Percentiles rank a stretch among this genome's conserved stretches.
These are phyloP conservation scores for Periconia sp. DNA, from an alignment of 2,329 filamentous ascomycete genomes.

Conservation along the genomic window DNA sequence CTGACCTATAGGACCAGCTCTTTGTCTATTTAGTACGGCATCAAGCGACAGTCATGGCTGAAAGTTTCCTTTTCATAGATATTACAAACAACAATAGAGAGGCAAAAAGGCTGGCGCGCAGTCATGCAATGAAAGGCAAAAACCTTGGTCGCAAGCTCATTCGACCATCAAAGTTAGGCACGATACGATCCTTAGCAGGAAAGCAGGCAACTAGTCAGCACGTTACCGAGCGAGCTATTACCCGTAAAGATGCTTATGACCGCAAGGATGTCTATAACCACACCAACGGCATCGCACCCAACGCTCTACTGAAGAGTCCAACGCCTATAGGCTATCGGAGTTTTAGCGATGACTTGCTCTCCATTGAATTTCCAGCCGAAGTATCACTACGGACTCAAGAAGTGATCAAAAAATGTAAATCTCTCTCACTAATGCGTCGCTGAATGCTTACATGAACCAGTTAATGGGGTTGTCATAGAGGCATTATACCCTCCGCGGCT, in stretches of 20 bases:
- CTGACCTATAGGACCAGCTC: too few relatives aligned
- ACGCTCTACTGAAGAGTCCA: not conserved
- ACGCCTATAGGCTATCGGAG: not conserved
- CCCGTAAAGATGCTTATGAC: too few relatives aligned
- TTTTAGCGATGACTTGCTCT: not conserved
- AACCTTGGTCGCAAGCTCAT: not conserved
- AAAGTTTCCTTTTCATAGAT: not conserved
- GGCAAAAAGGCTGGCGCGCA: not conserved
- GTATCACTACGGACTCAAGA: not conserved
- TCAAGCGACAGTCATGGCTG: not conserved
- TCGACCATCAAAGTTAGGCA: not conserved
- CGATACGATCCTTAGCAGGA: not conserved
- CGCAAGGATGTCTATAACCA: too few relatives aligned
- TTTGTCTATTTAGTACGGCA: too few relatives aligned
- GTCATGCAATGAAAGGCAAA: constrained; percentile 1
- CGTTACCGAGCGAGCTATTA: too few relatives aligned
- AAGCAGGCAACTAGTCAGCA: too few relatives aligned
- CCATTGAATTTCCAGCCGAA: not conserved
- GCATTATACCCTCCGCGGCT: not conserved
- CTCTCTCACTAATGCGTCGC: not conserved
- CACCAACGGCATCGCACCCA: not conserved
- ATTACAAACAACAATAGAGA: not conserved
- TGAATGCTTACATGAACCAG: not conserved
- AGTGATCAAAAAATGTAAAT: constrained; percentile 1
- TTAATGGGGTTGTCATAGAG: not conserved